Percentiles rank a stretch among this genome's conserved stretches.
phyloP scores from a whole-genome alignment of 208 protist species.

The Leishmania lainsoni region DNA sequence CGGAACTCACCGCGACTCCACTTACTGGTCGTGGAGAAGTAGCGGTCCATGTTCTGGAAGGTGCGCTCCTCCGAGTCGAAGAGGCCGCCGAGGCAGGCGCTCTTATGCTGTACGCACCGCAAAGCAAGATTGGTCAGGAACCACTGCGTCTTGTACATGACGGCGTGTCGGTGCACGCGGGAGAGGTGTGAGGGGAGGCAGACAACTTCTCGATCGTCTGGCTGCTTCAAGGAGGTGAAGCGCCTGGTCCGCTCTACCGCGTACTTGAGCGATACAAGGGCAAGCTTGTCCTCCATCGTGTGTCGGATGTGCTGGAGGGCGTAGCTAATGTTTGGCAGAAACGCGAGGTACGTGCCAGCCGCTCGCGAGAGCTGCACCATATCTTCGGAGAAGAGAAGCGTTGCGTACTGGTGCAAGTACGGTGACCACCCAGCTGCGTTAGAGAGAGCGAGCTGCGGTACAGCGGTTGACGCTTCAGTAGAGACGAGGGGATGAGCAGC shows the following conservation, averaged over 20 bases:
- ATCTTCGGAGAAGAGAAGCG: constrained; percentile 27
- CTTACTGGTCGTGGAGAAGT: constrained; percentile 25
- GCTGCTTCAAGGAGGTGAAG: constrained; percentile 19
- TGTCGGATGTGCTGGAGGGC: constrained; percentile 16
- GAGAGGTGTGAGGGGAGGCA: constrained; percentile 30
- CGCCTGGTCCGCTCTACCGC: constrained; percentile 26
- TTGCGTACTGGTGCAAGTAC: constrained; percentile 23
- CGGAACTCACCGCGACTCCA: constrained; percentile 33
- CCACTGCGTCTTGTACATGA: constrained; percentile 44
- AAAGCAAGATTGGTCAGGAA: constrained; percentile 23
- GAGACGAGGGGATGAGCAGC: not conserved
- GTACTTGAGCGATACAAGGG: constrained; percentile 27
- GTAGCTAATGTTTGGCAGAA: constrained; percentile 14
- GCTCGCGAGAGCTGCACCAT: constrained; percentile 12
- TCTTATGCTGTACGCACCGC: constrained; percentile 27
- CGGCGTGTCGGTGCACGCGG: constrained; percentile 16
- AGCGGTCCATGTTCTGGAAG: constrained; percentile 24
- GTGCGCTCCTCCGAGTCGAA: constrained; percentile 11
- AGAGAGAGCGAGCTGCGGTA: not conserved
- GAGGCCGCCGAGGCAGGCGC: constrained; percentile 16
- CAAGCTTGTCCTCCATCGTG: constrained; percentile 19
- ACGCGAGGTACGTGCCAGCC: constrained; percentile 19
- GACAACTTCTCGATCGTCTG: constrained; percentile 27
- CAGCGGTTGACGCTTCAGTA: not conserved
- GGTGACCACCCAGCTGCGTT: constrained; percentile 24